Evolutionary conservation across 768 basidiomycete species (phyloP).

Genomic region (Xerocomus spinulosus): DNA sequence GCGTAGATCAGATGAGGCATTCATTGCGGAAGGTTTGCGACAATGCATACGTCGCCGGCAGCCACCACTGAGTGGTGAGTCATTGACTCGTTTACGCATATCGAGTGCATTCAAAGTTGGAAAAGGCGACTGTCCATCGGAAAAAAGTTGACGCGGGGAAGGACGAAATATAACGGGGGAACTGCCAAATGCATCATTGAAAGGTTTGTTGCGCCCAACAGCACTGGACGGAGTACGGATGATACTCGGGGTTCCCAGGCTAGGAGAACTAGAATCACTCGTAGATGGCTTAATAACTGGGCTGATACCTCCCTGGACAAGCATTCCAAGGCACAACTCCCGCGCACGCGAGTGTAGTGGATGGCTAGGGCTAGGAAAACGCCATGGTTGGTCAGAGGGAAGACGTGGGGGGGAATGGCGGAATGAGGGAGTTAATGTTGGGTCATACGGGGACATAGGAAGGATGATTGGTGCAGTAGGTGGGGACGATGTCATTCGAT

Average conservation of each 20-base stretch:
- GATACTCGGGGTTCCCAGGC: constrained; percentile 26
- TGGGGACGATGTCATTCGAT: constrained; percentile 22
- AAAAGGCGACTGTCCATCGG: constrained; percentile 33
- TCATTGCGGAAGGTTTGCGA: constrained; percentile 29
- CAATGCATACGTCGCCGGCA: constrained; percentile 27
- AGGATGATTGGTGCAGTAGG: constrained; percentile 29
- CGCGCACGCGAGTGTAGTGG: constrained; percentile 63
- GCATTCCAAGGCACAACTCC: constrained; percentile 62
- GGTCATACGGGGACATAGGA: constrained; percentile 73
- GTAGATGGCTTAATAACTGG: constrained; percentile 37
- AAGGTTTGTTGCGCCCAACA: constrained; percentile 22
- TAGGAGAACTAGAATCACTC: constrained; percentile 29
- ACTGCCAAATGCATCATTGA: constrained; percentile 29
- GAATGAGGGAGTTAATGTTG: constrained; percentile 68
- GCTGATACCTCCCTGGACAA: constrained; percentile 50
- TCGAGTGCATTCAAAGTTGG: constrained; percentile 28
- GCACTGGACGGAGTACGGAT: constrained; percentile 29
- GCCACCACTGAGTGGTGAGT: constrained; percentile 43
- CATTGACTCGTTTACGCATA: constrained; percentile 37
- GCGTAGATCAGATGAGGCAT: constrained; percentile 20
- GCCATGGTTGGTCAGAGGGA: constrained; percentile 79
- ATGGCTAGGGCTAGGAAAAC: constrained; percentile 75
- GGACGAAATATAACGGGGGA: constrained; percentile 39
- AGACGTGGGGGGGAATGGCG: constrained; percentile 71
- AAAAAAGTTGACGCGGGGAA: constrained; percentile 39